Evolutionary conservation across 495 filamentous ascomycete species (phyloP).

Genomic region (Penicillium canescens): DNA sequence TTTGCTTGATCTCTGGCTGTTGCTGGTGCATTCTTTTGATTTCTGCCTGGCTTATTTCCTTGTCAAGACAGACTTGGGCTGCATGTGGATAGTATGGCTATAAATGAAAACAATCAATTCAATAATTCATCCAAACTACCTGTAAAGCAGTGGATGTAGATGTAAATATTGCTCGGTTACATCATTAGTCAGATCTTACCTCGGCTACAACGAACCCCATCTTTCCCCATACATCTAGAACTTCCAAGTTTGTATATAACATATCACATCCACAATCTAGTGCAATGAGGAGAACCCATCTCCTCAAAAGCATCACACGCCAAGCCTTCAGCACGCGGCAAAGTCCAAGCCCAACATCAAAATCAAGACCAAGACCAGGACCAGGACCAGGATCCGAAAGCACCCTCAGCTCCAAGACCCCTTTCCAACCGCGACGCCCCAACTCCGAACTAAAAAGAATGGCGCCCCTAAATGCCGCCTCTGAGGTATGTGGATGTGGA

Average conservation of each 20-base stretch:
- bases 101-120: neutral
- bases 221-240: neutral
- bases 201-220: constrained; percentile 4
- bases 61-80: neutral
- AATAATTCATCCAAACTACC: no score
- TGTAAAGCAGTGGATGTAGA: no score
- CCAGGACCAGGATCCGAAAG: neutral
- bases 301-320: no score
- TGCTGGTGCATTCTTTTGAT: constrained; percentile 5
- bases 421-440: neutral
- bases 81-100: neutral
- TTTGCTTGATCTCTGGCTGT: constrained; percentile 1
- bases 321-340: neutral
- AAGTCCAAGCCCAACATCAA: neutral
- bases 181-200: constrained; percentile 9
- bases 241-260: neutral
- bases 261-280: no score
- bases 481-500: constrained; percentile 26
- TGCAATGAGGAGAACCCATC: no score
- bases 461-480: constrained; percentile 36
- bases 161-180: neutral
- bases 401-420: neutral
- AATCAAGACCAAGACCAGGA: neutral
- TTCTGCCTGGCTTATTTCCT: neutral
- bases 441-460: constrained; percentile 14